Evolutionary conservation across 192 early-diverging fungal species (phyloP), one percentile per base, ranked within the genome.

Genomic region (Jimgerdemannia lactiflua): DNA sequence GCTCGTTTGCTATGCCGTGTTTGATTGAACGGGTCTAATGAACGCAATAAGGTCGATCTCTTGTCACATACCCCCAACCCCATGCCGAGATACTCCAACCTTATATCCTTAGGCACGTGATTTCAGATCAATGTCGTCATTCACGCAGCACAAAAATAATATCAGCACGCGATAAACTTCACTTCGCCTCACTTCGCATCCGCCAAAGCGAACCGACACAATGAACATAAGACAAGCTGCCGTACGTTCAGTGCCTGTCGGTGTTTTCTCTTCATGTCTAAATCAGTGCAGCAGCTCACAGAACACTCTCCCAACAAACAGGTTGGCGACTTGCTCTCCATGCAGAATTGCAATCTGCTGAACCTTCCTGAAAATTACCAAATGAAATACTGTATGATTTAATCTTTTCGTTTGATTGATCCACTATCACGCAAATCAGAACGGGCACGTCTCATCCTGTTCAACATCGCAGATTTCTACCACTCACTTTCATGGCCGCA

Each of bases 361-460:
- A 98, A 99, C 83, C 88, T 99, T 54, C 98, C 98, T 8, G 98
- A 99, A 86, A 99, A 99, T 91, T 99, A 99, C 83, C 94, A 95
- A 79, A 97, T 99, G 94, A 99, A 99, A 84, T 99, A 99, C 86
- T 99, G 92, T 88, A 90, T 89, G 83, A 78, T 29, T 11, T 73
- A 11, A 65, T 43, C 10, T 67, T 14, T 43, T 4, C 3, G 3
- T 10, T 17, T 43, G 18, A 41, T 59, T 19, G 69, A 41, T 39
- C 19, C 39, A 29, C 64, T 19, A 11, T 19, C 11, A 19, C 42
- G 29, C 14, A 49, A 20, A 43, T 43, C 44, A 29, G 19, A 67
- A 54, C 9, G 9, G 43, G 39, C 64, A 18, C 18, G 14, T 42
- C 19, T 4, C 44, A 17, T 39, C n/a, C 69, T 74, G 19, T n/a